These are phyloP conservation scores for Laetiporus sulphureus DNA, from an alignment of 1,284 basidiomycete genomes.

Conservation along the genomic window DNA sequence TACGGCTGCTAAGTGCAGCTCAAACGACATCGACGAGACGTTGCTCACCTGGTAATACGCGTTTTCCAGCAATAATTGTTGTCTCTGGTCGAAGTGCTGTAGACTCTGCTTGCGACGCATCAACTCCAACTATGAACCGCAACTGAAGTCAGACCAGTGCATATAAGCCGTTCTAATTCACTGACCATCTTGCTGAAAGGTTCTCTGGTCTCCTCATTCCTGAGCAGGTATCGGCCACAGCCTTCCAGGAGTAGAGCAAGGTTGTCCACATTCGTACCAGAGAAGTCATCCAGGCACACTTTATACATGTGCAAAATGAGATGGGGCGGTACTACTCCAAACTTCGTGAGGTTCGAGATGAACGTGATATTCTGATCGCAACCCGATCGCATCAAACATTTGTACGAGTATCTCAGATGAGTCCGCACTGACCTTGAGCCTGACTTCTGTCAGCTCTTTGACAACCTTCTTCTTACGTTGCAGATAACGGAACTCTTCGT, in stretches of 20 bases:
- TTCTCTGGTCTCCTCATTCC: constrained; percentile 83
- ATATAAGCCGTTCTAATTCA: neutral
- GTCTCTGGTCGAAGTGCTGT: constrained; percentile 89
- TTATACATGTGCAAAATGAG: constrained; percentile 95
- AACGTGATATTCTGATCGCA: constrained; percentile 75
- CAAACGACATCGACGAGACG: too few relatives aligned
- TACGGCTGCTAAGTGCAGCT: too few relatives aligned
- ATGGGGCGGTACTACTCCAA: constrained; percentile 88
- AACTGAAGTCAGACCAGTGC: constrained; percentile 5
- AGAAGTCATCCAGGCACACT: constrained; percentile 94
- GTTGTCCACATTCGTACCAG: constrained; percentile 89
- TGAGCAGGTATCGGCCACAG: constrained; percentile 88
- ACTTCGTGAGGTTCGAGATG: constrained; percentile 92
- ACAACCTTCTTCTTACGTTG: constrained; percentile 91
- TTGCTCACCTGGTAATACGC: constrained; percentile 88
- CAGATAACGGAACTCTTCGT: constrained; percentile 96
- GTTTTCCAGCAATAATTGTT: constrained; percentile 89
- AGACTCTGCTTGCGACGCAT: constrained; percentile 92
- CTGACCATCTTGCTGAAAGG: constrained; percentile 78
- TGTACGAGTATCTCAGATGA: neutral
- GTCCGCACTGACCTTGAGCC: constrained; percentile 64
- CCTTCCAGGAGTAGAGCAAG: constrained; percentile 89
- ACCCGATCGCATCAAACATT: constrained; percentile 1
- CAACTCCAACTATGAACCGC: constrained; percentile 67
- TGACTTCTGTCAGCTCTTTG: constrained; percentile 79